These are phyloP conservation scores for thale cress (Arabidopsis thaliana) DNA, from an alignment of 345 rosid species.

Conservation along the genomic window TAIR10.1 NC_003074.8:6259001-6259500, in stretches of 20 bases:
- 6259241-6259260: slow-evolving; percentile 22
- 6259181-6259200: slow-evolving; percentile 28
- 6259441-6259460: neutral
- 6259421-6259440: neutral
- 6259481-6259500: neutral
- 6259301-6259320: neutral
- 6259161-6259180: slow-evolving; percentile 14
- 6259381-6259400: neutral
- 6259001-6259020: neutral
- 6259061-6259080: neutral
- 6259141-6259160: neutral
- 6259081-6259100: neutral
- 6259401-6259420: neutral
- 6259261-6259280: slow-evolving; percentile 20
- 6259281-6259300: neutral
- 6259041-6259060: neutral
- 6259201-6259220: slow-evolving; percentile 1
- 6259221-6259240: slow-evolving; percentile 12
- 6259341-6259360: neutral
- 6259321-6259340: neutral
- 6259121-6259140: neutral
- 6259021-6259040: neutral
- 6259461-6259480: neutral
- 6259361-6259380: neutral
- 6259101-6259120: too few species aligned